Base-by-base conservation (phyloP, 1,284 basidiomycete species). In the Athelia sp. region DNA sequence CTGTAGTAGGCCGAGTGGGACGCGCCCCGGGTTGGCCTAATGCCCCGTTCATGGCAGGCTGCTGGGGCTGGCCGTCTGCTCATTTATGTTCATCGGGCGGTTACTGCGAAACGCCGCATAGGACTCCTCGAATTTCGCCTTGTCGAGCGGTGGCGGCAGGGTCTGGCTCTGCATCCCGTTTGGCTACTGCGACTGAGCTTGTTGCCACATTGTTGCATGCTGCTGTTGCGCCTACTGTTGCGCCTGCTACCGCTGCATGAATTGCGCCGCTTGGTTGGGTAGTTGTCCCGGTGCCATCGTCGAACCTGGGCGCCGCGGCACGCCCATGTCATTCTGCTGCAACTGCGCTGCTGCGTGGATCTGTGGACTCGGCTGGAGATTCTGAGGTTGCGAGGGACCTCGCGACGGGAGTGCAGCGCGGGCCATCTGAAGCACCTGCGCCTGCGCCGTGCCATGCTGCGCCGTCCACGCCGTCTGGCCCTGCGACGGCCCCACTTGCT, bases 31-130 rank as follows among this genome's bases (percentile, higher is more conserved):
- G 36, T n/a, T n/a, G 36, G 36, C 8, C 36, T n/a, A 40, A 8
- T 8, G 6, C 36, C n/a, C 36, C 36, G 15, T 21, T 40, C 36
- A 40, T 40, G 9, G 4, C 15, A 17, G 36, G n/a, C 26, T 29
- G 26, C 26, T 4, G 13, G 26, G 13, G 13, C 26, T 29, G 26
- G 6, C 26, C 26, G 26, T 29, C 13, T 66, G 67, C 38, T 61
- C 56, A 48, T 75, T 73, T n/a, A 71, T 56, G 26, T 67, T 67
- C 29, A 76, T 55, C 9, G 57, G 58, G 45, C 72, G 71, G 32
- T 62, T 73, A 46, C 55, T 50, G 52, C 73, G 73, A 52, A 72
- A 85, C n/a, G 61, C 70, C 47, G 68, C 67, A 56, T 78, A 82
- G 4, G 73, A 67, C 2, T 48, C 52, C 1, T 78, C 72, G 55